Evolutionary conservation across 768 basidiomycete genomes (phyloP), one percentile per base, ranked within the genome.

Genomic region (Kwoniella europaea): DNA sequence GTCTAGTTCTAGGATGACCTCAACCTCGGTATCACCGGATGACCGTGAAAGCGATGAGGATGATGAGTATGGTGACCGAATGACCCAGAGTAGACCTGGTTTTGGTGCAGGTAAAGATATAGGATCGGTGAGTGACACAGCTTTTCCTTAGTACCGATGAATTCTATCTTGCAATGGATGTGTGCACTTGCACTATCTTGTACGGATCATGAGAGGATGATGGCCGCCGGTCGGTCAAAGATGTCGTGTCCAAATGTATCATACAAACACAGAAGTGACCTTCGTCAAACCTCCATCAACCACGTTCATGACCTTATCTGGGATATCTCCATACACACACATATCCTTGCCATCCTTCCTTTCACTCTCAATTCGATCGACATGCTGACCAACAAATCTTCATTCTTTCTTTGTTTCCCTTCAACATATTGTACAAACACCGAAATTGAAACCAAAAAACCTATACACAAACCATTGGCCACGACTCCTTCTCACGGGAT

Each of bases 61-160:
- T 29, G 18, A 41, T 7, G 22, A 20, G 64, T 57, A 43, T 4
- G 27, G 29, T 58, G 57, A 42, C 59, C 16, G 15, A 44, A 22
- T 22, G 24, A 43, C 50, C 42, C 50, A 64, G 59, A 53, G 29
- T 13, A 61, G 77, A 66, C 74, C 77, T 18, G 75, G 71, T 10
- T 72, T 76, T 46, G 71, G 75, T 5, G 73, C 71, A 20, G 68
- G 67, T 15, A 65, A 63, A 55, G 77, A 74, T 22, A 69, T 79
- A 10, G 77, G 77, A n/a, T 79, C 77, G 67, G 77, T 79, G 69
- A 74, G 77, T 76, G 12, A 29, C 54, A 65, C 55, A 55, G 64
- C 64, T 56, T 56, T 24, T 9, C 35, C 35, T 35, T 35, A 35
- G 35, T 35, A 9, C 35, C 35, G 35, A 9, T 35, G 35, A 35